Conservation (phyloP, 768 basidiomycete species). For the Boletus pseudopeckii region DNA sequence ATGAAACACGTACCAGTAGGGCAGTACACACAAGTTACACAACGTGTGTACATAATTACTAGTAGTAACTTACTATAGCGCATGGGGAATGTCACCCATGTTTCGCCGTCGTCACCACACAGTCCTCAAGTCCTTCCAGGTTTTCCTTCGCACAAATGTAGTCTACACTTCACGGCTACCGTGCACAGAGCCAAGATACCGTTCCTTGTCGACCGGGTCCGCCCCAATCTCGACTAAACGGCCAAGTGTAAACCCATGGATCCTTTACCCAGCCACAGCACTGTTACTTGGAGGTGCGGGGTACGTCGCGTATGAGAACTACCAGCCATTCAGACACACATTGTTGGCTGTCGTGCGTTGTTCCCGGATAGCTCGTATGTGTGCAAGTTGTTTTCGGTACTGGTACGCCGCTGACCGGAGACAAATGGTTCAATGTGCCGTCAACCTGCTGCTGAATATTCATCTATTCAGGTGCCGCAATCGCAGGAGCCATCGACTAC, state of each 20-base stretch:
- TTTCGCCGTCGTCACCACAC: constrained; percentile 13
- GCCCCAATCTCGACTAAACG: constrained; percentile 2
- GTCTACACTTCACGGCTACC: not conserved
- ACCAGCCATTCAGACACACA: constrained; percentile 71
- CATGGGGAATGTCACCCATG: constrained; percentile 10
- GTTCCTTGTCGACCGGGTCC: constrained; percentile 11
- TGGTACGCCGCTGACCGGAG: constrained; percentile 24
- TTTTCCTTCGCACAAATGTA: constrained; percentile 4
- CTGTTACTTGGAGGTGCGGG: constrained; percentile 32
- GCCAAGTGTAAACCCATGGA: constrained; percentile 14
- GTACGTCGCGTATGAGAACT: constrained; percentile 59
- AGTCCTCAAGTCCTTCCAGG: constrained; percentile 11
- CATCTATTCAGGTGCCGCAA: constrained; percentile 48
- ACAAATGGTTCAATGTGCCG: constrained; percentile 2
- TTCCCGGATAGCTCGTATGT: constrained; percentile 67
- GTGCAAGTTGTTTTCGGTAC: constrained; percentile 13
- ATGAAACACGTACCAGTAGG: not conserved
- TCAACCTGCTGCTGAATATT: not conserved
- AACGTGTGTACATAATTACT: not conserved
- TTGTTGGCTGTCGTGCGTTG: constrained; percentile 74
- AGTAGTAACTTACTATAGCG: not conserved
- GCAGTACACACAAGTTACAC: not conserved
- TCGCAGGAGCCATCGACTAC: constrained; percentile 67
- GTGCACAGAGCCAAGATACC: constrained; percentile 3
- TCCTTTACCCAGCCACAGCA: constrained; percentile 23